Base-by-base conservation (phyloP, 306 rosid genomes). In the Lathyrus oleraceus region DNA sequence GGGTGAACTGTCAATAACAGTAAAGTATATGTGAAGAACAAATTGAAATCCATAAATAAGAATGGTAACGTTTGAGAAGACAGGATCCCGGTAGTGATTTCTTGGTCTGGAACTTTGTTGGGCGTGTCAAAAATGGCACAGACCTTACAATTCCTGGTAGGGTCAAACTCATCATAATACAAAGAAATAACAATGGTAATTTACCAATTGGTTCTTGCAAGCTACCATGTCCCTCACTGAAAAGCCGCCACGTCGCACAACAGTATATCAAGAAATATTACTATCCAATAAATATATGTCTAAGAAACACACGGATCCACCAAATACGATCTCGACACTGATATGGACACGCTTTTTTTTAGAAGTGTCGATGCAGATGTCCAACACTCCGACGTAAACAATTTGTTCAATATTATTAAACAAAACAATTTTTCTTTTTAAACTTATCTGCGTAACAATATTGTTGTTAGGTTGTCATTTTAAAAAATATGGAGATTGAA, bases 81-180 rank as follows among this genome's bases (percentile, higher is more conserved):
- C 81, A 85, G 72, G 71, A 81, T 85, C 84, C 81, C 69, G 72
- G 49, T 78, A 54, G 20, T 58, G 82, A 85, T 85, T 47, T 60
- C 30, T 68, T 78, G 82, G 84, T 79, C 73, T 72, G 61, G 30
- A 28, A 61, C 54, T 45, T 5, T 65, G 17, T 21, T 17, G 62
- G 54, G 49, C 48, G 74, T 56, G 49, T 45, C 5, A 38, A 67
- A 65, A 74, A 5, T 74, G 14, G 8, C 69, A 58, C 16, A 21
- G 32, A 75, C 48, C 67, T 59, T 40, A 56, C 19, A 54, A 65
- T 27, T 44, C 45, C 1, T 66, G 67, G 85, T 80, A 78, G 81
- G 83, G 67, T 69, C 60, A 69, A 16, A 53, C 42, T 51, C 8
- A 45, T 45, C 15, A n/a, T 51, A 19, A 19, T 49, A 7, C 35